phyloP scores from a whole-genome alignment of 1,284 basidiomycete genomes.

The Pterulicium gracile region DNA sequence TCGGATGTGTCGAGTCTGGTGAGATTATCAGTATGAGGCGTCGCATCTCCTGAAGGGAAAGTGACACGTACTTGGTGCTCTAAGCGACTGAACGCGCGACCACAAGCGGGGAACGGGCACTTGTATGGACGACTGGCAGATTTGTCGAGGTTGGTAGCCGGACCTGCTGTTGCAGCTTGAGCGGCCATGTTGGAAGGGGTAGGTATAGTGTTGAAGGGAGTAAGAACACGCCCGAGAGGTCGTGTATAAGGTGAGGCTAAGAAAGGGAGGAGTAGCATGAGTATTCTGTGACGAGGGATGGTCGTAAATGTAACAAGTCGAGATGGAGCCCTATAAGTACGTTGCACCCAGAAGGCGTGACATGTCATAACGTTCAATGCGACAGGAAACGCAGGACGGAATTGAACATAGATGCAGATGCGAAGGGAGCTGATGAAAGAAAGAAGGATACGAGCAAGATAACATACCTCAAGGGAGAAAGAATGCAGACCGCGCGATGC shows the following conservation, averaged over 20 bases:
- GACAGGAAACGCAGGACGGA: no score
- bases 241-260: background rate
- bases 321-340: no score
- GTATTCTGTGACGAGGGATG: background rate
- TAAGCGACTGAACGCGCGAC: slow-evolving; percentile 81
- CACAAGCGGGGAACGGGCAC: slow-evolving; percentile 88
- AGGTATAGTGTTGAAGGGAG: background rate
- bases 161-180: background rate
- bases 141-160: slow-evolving; percentile 39
- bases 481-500: no score
- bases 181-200: background rate
- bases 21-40: slow-evolving; percentile 7
- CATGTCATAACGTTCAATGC: no score
- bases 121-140: slow-evolving; percentile 79
- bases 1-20: slow-evolving; percentile 90
- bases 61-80: slow-evolving; percentile 74
- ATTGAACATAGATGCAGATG: no score
- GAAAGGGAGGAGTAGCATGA: background rate
- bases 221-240: background rate
- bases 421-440: no score
- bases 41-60: slow-evolving; percentile 11
- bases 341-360: no score
- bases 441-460: no score
- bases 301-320: no score
- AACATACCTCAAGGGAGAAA: no score